Evolutionary conservation across 2,329 filamentous ascomycete species (phyloP).

Genomic region (Calonectria hongkongensis): DNA sequence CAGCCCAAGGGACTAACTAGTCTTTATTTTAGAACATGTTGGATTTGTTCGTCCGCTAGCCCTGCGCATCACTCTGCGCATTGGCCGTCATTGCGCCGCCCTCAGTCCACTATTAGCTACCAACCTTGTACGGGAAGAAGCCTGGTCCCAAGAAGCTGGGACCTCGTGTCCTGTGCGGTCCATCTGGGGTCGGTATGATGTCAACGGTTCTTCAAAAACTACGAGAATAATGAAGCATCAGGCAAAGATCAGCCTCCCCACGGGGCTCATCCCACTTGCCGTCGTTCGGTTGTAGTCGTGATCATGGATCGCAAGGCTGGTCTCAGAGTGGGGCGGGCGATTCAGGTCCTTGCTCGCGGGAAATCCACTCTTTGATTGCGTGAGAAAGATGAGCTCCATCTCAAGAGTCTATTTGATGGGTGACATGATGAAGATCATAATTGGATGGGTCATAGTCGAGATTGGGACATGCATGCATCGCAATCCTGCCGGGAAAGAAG

Average conservation of each 20-base stretch:
- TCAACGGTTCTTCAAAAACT: not conserved
- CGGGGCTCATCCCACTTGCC: not conserved
- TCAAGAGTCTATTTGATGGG: not conserved
- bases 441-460: not conserved
- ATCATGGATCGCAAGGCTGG: not conserved
- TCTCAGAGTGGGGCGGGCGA: conserved; percentile 8
- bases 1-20: not conserved
- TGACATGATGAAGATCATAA: conserved; percentile 7
- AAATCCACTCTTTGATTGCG: not conserved
- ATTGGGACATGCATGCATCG: not conserved
- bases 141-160: not conserved
- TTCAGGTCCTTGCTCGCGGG: not conserved
- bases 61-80: conserved; percentile 12
- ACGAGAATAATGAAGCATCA: not conserved
- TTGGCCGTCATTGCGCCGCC: conserved; percentile 20
- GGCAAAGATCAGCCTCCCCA: conserved; percentile 7
- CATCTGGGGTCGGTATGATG: not conserved
- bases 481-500: not conserved
- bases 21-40: conserved; percentile 13
- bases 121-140: not conserved
- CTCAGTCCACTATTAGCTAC: not conserved
- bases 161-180: not conserved
- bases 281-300: not conserved
- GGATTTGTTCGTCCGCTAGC: not conserved
- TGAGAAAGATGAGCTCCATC: not conserved